Percentiles rank a stretch among this genome's conserved stretches.
Conservation (phyloP, 1,284 basidiomycete species). For the Exobasidium rhododendri region DNA sequence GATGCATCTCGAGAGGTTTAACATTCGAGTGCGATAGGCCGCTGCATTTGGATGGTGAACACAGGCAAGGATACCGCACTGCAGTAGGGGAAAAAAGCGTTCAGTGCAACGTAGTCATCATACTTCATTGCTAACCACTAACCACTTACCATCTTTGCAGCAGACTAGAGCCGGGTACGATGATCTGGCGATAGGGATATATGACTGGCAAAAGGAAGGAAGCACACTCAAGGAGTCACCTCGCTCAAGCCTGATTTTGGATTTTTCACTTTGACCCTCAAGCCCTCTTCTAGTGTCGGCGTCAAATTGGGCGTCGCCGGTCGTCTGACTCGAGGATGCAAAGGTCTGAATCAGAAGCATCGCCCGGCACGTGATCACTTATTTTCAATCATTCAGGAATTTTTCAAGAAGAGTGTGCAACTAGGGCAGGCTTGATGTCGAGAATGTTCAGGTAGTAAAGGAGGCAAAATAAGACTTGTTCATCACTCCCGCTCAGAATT, state of each 20-base stretch:
- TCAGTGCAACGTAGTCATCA: no score
- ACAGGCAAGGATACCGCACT: slow-evolving; percentile 54
- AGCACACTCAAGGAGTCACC: neutral
- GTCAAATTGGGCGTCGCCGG: neutral
- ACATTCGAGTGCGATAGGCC: slow-evolving; percentile 51
- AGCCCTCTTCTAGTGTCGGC: neutral
- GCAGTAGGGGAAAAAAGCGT: neutral
- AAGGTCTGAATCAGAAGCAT: no score
- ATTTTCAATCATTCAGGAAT: no score
- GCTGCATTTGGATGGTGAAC: slow-evolving; percentile 50
- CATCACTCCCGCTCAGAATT: no score
- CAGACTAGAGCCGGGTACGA: neutral
- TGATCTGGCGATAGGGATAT: no score
- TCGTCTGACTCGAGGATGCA: slow-evolving; percentile 1
- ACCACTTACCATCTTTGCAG: neutral
- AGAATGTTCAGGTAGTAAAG: no score
- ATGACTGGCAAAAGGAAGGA: neutral
- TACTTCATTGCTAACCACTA: no score
- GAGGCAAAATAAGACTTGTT: no score
- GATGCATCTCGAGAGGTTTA: slow-evolving; percentile 52
- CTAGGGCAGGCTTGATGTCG: no score
- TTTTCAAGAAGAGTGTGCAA: no score
- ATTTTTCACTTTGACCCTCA: no score
- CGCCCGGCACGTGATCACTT: neutral
- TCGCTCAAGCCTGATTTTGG: neutral